phyloP scores from a whole-genome alignment of 129 eudicot genomes.

The Oenanthe sinensis region DNA sequence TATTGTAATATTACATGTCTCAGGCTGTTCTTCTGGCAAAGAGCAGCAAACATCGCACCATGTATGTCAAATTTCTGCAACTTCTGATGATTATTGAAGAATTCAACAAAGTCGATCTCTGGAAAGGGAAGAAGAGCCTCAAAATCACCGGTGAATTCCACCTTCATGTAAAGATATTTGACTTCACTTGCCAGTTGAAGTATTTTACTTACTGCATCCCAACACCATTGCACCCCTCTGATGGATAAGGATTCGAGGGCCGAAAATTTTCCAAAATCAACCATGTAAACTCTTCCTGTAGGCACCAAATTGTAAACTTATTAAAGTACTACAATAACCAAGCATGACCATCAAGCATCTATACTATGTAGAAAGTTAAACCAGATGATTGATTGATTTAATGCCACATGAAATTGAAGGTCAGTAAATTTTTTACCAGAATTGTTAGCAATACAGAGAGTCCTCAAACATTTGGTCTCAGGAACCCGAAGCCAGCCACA shows the following conservation, averaged over 20 bases:
- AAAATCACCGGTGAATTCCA: constrained; percentile 83
- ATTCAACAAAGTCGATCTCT: constrained; percentile 81
- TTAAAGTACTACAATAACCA: not conserved
- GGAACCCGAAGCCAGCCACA: constrained; percentile 69
- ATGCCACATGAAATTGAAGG: not conserved
- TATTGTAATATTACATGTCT: constrained; percentile 44
- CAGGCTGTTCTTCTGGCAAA: constrained; percentile 89
- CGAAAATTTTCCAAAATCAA: constrained; percentile 73
- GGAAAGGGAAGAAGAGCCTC: constrained; percentile 81
- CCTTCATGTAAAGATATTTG: constrained; percentile 78
- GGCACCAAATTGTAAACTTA: not conserved
- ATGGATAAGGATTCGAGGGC: constrained; percentile 68
- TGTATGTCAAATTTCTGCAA: constrained; percentile 74
- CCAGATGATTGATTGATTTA: not conserved
- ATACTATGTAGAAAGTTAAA: not conserved
- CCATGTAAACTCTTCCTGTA: constrained; percentile 69
- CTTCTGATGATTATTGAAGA: constrained; percentile 79
- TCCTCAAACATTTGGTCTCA: constrained; percentile 45
- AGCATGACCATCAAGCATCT: not conserved
- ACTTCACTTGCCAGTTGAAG: constrained; percentile 87
- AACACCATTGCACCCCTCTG: constrained; percentile 93
- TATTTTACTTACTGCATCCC: constrained; percentile 83
- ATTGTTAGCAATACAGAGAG: constrained; percentile 63
- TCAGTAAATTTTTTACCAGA: constrained; percentile 38
- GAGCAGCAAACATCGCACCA: constrained; percentile 99